These are phyloP conservation scores for Blechomonas ayalai DNA, from an alignment of 208 protist species.

Conservation along the genomic window DNA sequence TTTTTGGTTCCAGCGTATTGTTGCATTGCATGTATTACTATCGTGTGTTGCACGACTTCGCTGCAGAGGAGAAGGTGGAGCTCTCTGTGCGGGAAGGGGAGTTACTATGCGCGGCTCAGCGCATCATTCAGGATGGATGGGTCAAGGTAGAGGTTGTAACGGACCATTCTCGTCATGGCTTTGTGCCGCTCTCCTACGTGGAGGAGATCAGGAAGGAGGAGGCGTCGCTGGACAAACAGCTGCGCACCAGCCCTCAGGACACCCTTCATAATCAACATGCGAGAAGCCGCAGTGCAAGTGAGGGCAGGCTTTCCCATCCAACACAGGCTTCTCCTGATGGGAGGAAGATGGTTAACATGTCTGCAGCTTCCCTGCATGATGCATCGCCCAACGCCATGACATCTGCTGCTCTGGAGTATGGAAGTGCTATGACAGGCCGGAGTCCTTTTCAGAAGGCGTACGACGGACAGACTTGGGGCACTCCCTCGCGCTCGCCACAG, in stretches of 20 bases:
- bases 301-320: too few species aligned
- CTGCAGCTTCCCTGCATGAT: too few species aligned
- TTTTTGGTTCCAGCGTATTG: neutral
- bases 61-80: conserved; percentile 66
- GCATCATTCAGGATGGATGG: conserved; percentile 65
- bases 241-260: too few species aligned
- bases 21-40: conserved; percentile 27
- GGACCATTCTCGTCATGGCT: conserved; percentile 32
- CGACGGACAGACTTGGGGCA: too few species aligned
- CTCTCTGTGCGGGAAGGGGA: conserved; percentile 68
- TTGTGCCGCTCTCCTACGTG: conserved; percentile 76
- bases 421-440: too few species aligned
- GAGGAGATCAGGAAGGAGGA: conserved; percentile 12
- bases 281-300: too few species aligned
- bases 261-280: too few species aligned
- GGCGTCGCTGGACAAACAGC: too few species aligned
- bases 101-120: conserved; percentile 31
- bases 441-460: too few species aligned
- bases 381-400: conserved; percentile 4
- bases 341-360: too few species aligned
- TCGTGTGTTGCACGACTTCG: conserved; percentile 58
- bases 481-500: too few species aligned
- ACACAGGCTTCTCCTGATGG: too few species aligned
- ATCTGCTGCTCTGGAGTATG: conserved; percentile 9
- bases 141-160: conserved; percentile 56